Conservation (phyloP, 192 early-diverging fungal species). For the Chytriomyces sp. region DNA sequence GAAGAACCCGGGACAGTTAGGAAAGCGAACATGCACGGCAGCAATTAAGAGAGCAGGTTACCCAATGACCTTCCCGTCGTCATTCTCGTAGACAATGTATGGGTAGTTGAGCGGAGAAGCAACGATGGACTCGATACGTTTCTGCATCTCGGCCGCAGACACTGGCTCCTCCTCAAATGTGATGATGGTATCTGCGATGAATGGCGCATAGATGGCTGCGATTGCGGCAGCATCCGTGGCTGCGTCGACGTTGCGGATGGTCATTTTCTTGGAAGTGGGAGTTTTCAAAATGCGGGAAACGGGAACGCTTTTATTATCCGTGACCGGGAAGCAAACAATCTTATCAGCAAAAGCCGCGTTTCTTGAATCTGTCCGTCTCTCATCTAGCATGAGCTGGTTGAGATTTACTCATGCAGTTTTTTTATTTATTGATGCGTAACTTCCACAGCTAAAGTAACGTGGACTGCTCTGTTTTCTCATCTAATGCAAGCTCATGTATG, state of each 20-base stretch:
- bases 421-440: no score
- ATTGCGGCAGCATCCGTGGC: slow-evolving; percentile 18
- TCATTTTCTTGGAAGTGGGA: no score
- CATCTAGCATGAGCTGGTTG: no score
- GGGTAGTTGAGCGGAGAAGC: slow-evolving; percentile 3
- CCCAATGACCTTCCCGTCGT: neutral
- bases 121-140: neutral
- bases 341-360: no score
- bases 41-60: neutral
- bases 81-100: slow-evolving; percentile 22
- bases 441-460: no score
- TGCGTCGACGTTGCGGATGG: slow-evolving; percentile 9
- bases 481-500: no score
- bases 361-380: no score
- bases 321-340: no score
- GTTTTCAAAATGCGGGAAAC: no score
- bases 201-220: slow-evolving; percentile 12
- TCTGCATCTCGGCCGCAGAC: slow-evolving; percentile 10
- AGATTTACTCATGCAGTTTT: no score
- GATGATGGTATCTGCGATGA: slow-evolving; percentile 16
- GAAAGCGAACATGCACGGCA: neutral
- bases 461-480: no score
- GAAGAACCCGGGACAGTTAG: neutral
- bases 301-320: no score
- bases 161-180: slow-evolving; percentile 31